Percentiles rank a stretch among this genome's conserved stretches.
Conservation (phyloP, 257 asterid species). For the Petunia axillaris region DNA sequence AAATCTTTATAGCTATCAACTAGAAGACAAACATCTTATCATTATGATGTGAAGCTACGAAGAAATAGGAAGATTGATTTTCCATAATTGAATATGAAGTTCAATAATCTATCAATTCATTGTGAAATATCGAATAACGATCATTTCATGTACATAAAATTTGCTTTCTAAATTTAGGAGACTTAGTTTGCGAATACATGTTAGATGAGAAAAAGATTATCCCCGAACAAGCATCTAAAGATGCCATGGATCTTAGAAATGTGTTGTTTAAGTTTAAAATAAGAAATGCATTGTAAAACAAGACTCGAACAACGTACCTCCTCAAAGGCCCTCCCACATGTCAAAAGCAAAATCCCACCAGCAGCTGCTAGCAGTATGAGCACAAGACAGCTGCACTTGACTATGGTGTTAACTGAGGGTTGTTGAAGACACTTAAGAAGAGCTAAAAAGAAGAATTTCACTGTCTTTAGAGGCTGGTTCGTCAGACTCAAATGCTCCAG, state of each 20-base stretch:
- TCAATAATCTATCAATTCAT: slow-evolving; percentile 1
- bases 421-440: slow-evolving; percentile 46
- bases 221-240: not conserved
- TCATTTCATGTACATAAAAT: not conserved
- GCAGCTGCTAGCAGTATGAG: slow-evolving; percentile 42
- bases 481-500: slow-evolving; percentile 55
- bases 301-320: slow-evolving; percentile 47
- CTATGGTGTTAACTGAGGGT: slow-evolving; percentile 45
- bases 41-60: not conserved
- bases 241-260: slow-evolving; percentile 2
- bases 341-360: slow-evolving; percentile 47
- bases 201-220: not conserved
- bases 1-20: not conserved
- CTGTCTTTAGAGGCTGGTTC: slow-evolving; percentile 67
- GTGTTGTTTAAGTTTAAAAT: not conserved
- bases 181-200: slow-evolving; percentile 4
- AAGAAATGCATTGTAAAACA: not conserved
- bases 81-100: not conserved
- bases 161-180: not conserved
- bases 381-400: slow-evolving; percentile 56
- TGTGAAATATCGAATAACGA: slow-evolving; percentile 10
- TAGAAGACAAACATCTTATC: not conserved
- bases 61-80: not conserved
- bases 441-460: slow-evolving; percentile 58
- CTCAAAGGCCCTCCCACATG: slow-evolving; percentile 55